Percentiles rank a stretch among this genome's conserved stretches.
phyloP scores from a whole-genome alignment of 2,329 filamentous ascomycete genomes.

The Ceratocystis harringtonii region DNA sequence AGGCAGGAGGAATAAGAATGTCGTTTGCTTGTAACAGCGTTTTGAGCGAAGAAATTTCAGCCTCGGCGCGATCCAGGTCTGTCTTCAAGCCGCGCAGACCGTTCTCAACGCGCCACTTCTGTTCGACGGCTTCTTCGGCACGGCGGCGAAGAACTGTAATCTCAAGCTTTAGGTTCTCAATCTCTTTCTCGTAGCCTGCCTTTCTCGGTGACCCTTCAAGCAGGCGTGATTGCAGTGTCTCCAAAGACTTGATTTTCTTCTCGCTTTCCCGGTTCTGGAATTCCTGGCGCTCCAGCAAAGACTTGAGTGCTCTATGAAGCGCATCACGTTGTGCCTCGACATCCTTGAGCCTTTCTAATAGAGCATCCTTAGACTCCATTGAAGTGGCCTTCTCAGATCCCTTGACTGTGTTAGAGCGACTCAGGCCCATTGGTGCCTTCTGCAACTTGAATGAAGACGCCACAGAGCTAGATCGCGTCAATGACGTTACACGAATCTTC shows the following conservation, averaged over 20 bases:
- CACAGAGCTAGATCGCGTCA: conserved; percentile 22
- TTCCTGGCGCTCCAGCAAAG: conserved; percentile 70
- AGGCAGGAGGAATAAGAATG: conserved; percentile 52
- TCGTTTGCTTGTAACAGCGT: conserved; percentile 69
- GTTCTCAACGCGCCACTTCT: conserved; percentile 94
- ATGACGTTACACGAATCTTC: conserved; percentile 16
- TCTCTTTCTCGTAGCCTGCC: conserved; percentile 70
- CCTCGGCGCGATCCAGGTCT: conserved; percentile 88
- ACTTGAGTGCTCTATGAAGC: conserved; percentile 73
- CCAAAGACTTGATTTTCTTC: conserved; percentile 63
- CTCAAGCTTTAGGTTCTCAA: conserved; percentile 64
- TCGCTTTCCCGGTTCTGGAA: conserved; percentile 69
- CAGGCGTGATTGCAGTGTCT: conserved; percentile 62
- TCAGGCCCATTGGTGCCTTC: conserved; percentile 26
- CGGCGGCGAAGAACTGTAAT: conserved; percentile 70
- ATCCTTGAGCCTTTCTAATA: conserved; percentile 74
- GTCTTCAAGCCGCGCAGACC: conserved; percentile 79
- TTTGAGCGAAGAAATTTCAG: conserved; percentile 76
- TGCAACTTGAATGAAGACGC: conserved; percentile 24
- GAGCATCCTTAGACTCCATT: conserved; percentile 47
- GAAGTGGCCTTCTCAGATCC: conserved; percentile 21
- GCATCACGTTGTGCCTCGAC: conserved; percentile 89
- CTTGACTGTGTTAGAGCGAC: conserved; percentile 46
- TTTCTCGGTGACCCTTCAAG: conserved; percentile 54
- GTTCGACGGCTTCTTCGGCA: conserved; percentile 84